These are phyloP conservation scores for Agaricales sp. DNA, from an alignment of 1,284 basidiomycete genomes.

Conservation along the genomic window DNA sequence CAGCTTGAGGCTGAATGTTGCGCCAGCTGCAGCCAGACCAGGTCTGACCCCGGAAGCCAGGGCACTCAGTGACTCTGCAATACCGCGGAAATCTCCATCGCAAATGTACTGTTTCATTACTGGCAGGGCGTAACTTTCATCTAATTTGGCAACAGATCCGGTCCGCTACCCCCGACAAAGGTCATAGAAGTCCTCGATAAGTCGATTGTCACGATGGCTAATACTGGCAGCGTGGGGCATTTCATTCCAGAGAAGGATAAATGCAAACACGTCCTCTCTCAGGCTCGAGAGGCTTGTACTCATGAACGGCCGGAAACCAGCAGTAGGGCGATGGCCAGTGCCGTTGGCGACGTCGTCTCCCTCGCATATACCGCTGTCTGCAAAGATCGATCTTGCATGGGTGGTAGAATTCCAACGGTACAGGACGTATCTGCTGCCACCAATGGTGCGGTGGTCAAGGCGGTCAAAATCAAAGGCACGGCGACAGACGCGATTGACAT, in stretches of 20 bases:
- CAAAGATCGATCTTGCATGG: slow-evolving; percentile 41
- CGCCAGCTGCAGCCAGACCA: slow-evolving; percentile 39
- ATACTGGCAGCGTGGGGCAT: slow-evolving; percentile 1
- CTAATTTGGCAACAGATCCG: background rate
- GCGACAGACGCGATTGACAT: slow-evolving; percentile 58
- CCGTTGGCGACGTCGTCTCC: slow-evolving; percentile 16
- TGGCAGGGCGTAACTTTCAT: too few relatives aligned
- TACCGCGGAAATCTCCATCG: background rate
- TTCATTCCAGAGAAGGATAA: background rate
- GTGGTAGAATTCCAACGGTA: slow-evolving; percentile 30
- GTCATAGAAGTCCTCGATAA: slow-evolving; percentile 35
- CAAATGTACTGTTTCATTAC: background rate
- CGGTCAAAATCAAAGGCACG: slow-evolving; percentile 53
- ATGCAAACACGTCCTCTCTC: background rate
- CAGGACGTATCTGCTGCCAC: slow-evolving; percentile 70
- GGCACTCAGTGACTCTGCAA: background rate
- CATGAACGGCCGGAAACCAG: background rate
- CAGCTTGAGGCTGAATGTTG: slow-evolving; percentile 51
- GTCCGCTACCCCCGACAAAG: background rate
- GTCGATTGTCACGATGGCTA: slow-evolving; percentile 31
- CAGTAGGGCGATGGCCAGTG: background rate
- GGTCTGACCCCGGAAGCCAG: slow-evolving; percentile 15
- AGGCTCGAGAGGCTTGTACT: background rate
- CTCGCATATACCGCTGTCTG: slow-evolving; percentile 24
- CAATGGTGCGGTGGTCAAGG: slow-evolving; percentile 59